Percentiles rank a stretch among this genome's conserved stretches.
These are phyloP conservation scores for Ananas comosus DNA, from an alignment of 176 grass and related monocot species.

Conservation along the genomic window DNA sequence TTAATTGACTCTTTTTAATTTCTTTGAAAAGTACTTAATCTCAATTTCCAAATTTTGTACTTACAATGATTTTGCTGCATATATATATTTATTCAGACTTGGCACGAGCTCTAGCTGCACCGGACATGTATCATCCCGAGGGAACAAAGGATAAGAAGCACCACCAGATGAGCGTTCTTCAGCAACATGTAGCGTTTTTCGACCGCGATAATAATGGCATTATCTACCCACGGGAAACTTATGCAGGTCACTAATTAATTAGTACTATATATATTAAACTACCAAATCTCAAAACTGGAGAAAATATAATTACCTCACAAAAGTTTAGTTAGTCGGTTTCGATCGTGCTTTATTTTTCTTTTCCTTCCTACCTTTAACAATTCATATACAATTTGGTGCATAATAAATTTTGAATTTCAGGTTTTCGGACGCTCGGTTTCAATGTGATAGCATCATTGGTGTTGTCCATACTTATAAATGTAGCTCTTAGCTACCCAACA, in stretches of 20 bases:
- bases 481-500: conserved; percentile 53
- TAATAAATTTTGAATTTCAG: conserved; percentile 12
- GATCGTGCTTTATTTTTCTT: no score
- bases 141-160: conserved; percentile 47
- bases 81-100: conserved; percentile 46
- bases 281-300: no score
- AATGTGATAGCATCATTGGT: conserved; percentile 57
- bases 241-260: conserved; percentile 23
- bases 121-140: conserved; percentile 83
- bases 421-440: conserved; percentile 60
- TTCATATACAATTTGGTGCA: neutral
- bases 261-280: no score
- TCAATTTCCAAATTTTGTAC: neutral
- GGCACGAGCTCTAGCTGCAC: conserved; percentile 54
- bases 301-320: no score
- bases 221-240: conserved; percentile 90
- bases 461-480: conserved; percentile 54
- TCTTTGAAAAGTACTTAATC: neutral
- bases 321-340: no score
- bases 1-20: neutral
- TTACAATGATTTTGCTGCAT: neutral
- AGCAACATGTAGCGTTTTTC: conserved; percentile 92
- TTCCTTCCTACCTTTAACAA: neutral
- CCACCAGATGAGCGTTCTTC: conserved; percentile 64
- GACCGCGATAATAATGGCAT: conserved; percentile 69